A percentile compares a stretch with the other conserved stretches of the same genome.
phyloP scores from a whole-genome alignment of 192 early-diverging fungal species.

The Geosiphon pyriformis region DNA sequence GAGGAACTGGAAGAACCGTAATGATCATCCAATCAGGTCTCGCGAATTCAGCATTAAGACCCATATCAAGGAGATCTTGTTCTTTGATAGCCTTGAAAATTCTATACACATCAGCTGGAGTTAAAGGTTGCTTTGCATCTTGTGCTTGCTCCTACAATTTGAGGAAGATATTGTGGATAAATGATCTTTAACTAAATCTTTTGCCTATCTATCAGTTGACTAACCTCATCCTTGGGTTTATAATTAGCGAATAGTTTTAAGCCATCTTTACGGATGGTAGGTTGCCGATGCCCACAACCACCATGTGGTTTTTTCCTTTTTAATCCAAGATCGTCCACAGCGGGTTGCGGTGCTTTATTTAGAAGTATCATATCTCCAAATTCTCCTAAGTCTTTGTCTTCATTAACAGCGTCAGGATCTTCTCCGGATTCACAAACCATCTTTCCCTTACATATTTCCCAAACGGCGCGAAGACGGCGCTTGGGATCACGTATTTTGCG shows the following conservation, averaged over 20 bases:
- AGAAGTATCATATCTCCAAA: constrained; percentile 7
- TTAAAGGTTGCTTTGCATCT: constrained; percentile 56
- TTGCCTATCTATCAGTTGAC: too few species aligned
- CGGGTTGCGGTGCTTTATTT: constrained; percentile 10
- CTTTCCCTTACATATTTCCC: constrained; percentile 80
- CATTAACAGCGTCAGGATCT: constrained; percentile 53
- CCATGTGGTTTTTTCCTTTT: constrained; percentile 65
- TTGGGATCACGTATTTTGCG: constrained; percentile 64
- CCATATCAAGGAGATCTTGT: constrained; percentile 80
- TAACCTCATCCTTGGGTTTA: constrained; percentile 35
- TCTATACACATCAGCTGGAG: constrained; percentile 69
- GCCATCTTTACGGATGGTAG: constrained; percentile 74
- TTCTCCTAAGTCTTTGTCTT: constrained; percentile 36
- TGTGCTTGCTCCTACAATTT: constrained; percentile 40
- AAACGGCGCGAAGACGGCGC: constrained; percentile 73
- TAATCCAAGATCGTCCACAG: constrained; percentile 38
- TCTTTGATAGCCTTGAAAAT: constrained; percentile 85
- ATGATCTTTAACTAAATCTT: not conserved
- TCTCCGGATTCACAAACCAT: constrained; percentile 77
- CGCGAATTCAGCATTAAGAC: constrained; percentile 83
- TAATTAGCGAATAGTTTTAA: constrained; percentile 60
- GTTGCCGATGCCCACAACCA: constrained; percentile 83
- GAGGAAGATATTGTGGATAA: not conserved
- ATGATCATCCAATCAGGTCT: constrained; percentile 99
- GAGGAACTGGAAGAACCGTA: constrained; percentile 90